A percentile compares a stretch with the other conserved stretches of the same genome.
phyloP scores from a whole-genome alignment of 2,329 filamentous ascomycete species.

The Fragosphaeria purpurea region DNA sequence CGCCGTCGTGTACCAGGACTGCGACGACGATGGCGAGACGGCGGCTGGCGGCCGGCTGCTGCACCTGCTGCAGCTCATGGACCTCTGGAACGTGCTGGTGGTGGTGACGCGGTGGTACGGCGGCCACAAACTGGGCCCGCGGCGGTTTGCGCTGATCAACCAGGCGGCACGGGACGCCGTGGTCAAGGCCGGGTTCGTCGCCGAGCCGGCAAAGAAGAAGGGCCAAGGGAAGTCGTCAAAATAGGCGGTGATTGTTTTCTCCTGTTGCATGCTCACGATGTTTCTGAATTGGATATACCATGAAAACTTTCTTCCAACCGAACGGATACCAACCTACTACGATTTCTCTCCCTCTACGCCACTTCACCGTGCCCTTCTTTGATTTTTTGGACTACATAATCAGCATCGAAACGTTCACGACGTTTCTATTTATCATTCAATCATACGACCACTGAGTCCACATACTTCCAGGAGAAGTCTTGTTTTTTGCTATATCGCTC shows the following conservation, averaged over 20 bases:
- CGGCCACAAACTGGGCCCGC: slow-evolving; percentile 77
- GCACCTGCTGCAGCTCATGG: slow-evolving; percentile 90
- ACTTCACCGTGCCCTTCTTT: background rate
- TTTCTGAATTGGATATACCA: too few species aligned
- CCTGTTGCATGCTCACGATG: background rate
- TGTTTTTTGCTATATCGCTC: too few species aligned
- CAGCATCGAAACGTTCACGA: too few species aligned
- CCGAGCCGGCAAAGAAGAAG: slow-evolving; percentile 40
- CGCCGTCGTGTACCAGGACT: slow-evolving; percentile 64
- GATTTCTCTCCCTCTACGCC: background rate
- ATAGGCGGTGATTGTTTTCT: background rate
- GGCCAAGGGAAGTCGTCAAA: slow-evolving; percentile 1
- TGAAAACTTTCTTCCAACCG: too few species aligned
- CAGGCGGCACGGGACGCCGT: slow-evolving; percentile 74
- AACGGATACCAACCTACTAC: background rate
- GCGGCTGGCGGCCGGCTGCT: slow-evolving; percentile 79
- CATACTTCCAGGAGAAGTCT: too few species aligned
- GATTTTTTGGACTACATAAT: too few species aligned
- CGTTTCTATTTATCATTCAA: too few species aligned
- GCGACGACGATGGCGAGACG: slow-evolving; percentile 90
- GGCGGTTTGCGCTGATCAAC: slow-evolving; percentile 86
- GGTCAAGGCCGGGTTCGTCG: slow-evolving; percentile 62
- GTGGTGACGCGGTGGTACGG: slow-evolving; percentile 95
- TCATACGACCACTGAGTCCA: too few species aligned
- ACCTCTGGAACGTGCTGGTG: slow-evolving; percentile 84